Evolutionary conservation across 441 rosid species (phyloP).

Genomic region (Kokia cookei): DNA sequence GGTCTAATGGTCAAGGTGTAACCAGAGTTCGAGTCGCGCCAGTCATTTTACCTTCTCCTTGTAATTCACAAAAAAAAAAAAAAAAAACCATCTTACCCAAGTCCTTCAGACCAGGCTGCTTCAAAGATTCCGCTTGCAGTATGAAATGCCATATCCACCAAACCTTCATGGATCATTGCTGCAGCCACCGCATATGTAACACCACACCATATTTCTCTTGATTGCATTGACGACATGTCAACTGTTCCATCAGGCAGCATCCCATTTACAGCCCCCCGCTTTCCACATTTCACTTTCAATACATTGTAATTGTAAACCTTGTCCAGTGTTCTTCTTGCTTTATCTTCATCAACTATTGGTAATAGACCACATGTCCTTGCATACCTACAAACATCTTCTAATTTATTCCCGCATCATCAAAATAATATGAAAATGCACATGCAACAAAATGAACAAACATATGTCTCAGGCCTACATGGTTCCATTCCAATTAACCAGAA

Average conservation of each 20-base stretch:
- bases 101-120: conserved; percentile 87
- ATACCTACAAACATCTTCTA: conserved; percentile 43
- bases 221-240: conserved; percentile 74
- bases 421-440: neutral
- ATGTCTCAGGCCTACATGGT: neutral
- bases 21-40: no score
- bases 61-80: no score
- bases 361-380: conserved; percentile 77
- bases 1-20: no score
- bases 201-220: conserved; percentile 90
- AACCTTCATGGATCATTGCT: conserved; percentile 76
- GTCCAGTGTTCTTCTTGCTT: conserved; percentile 58
- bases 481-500: neutral
- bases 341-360: conserved; percentile 63
- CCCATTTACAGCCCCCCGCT: conserved; percentile 82
- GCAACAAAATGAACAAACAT: neutral
- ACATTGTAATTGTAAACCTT: conserved; percentile 71
- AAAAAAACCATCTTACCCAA: conserved; percentile 45
- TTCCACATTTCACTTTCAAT: conserved; percentile 72
- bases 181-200: conserved; percentile 92
- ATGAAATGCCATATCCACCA: conserved; percentile 62
- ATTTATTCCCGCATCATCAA: neutral
- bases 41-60: no score
- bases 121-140: conserved; percentile 74
- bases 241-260: conserved; percentile 85